These are phyloP conservation scores for Termitomyces sp. DNA, from an alignment of 768 basidiomycete genomes.

Conservation along the genomic window DNA sequence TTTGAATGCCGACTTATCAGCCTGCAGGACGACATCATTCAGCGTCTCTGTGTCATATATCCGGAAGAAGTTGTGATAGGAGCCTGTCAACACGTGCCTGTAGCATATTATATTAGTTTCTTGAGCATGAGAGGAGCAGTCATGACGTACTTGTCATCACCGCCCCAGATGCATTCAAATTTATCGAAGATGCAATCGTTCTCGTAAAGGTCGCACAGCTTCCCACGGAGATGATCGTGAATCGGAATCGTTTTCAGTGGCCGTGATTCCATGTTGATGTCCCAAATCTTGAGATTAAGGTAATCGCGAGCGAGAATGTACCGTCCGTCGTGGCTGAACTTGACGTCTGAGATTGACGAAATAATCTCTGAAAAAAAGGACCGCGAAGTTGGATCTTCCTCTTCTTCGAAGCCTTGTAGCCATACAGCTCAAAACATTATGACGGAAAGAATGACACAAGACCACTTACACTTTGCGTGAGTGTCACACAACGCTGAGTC, in stretches of 20 bases:
- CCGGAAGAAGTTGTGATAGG: constrained; percentile 99
- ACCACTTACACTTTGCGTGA: constrained; percentile 86
- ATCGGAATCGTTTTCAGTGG: constrained; percentile 98
- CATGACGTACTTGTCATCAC: constrained; percentile 82
- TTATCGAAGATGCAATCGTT: constrained; percentile 99
- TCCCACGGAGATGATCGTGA: constrained; percentile 95
- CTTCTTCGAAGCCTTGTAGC: constrained; percentile 90
- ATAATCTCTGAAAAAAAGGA: constrained; percentile 99
- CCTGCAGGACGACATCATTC: constrained; percentile 92
- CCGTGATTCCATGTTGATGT: constrained; percentile 97
- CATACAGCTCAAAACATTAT: constrained; percentile 9
- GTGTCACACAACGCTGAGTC: constrained; percentile 95
- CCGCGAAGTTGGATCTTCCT: constrained; percentile 94
- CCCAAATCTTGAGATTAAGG: constrained; percentile 98
- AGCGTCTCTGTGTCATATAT: constrained; percentile 92
- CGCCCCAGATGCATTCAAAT: constrained; percentile 98
- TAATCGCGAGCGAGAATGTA: constrained; percentile 98
- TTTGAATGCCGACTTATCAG: constrained; percentile 99
- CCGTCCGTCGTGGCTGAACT: constrained; percentile 96
- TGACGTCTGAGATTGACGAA: constrained; percentile 98
- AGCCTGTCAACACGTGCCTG: constrained; percentile 97
- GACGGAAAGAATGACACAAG: constrained; percentile 2
- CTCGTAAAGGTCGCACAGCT: constrained; percentile 98
- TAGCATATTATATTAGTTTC: constrained; percentile 18
- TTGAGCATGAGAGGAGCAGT: not conserved